Percentiles rank a stretch among this genome's conserved stretches.
Evolutionary conservation across 306 rosid genomes (phyloP).

Genomic region (Dalbergia oliveri): DNA sequence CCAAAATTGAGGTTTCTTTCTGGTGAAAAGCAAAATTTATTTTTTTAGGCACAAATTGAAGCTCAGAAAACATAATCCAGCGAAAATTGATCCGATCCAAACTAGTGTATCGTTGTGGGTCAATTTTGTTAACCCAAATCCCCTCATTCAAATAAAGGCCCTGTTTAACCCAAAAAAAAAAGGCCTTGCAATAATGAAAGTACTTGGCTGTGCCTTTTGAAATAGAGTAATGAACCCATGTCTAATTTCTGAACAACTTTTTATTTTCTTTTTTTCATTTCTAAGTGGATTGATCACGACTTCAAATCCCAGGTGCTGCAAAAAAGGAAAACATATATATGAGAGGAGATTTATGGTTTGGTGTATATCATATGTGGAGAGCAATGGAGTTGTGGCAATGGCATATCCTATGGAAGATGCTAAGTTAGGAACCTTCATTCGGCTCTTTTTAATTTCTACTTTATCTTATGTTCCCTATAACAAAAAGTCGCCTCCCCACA

Average conservation of each 20-base stretch:
- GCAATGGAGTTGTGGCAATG: conserved; percentile 53
- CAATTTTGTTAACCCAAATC: background rate
- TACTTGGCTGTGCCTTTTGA: too few relatives aligned
- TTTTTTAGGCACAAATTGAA: background rate
- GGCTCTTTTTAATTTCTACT: conserved; percentile 47
- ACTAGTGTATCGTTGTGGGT: background rate
- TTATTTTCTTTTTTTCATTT: background rate
- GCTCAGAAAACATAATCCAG: background rate
- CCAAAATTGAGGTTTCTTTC: background rate
- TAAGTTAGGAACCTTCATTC: conserved; percentile 46
- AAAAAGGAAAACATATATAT: background rate
- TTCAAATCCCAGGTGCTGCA: background rate
- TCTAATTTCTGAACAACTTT: background rate
- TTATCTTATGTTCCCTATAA: conserved; percentile 35
- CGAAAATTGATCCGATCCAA: background rate
- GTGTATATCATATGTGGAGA: conserved; percentile 59
- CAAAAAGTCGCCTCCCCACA: conserved; percentile 51
- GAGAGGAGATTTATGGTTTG: conserved; percentile 33
- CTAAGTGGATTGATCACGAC: background rate
- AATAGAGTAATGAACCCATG: too few relatives aligned
- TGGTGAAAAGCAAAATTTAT: too few relatives aligned
- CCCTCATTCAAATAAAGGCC: too few relatives aligned
- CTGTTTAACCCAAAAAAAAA: too few relatives aligned
- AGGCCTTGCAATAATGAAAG: too few relatives aligned
- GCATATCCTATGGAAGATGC: conserved; percentile 93